Percentiles rank a stretch among this genome's conserved stretches.
Evolutionary conservation across 129 eudicot genomes (phyloP).

Genomic region (Flaveria brownii): DNA sequence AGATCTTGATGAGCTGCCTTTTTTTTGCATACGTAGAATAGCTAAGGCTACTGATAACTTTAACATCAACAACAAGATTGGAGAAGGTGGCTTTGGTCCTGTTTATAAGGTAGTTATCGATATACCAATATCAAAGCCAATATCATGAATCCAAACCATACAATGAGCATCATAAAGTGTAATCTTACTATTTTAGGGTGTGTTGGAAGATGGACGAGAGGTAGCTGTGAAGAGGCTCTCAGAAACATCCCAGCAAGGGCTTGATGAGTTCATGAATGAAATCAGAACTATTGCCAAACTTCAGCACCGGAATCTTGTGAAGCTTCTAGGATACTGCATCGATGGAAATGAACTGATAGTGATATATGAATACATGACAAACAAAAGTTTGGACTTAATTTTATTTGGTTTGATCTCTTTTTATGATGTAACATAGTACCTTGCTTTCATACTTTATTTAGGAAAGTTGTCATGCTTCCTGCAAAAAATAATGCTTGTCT

Average conservation of each 20-base stretch:
- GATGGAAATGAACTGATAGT: slow-evolving; percentile 40
- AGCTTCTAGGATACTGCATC: slow-evolving; percentile 49
- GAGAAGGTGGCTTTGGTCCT: slow-evolving; percentile 27
- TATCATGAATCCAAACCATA: background rate
- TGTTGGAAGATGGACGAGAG: slow-evolving; percentile 37
- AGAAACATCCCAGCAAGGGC: slow-evolving; percentile 40
- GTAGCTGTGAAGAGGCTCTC: slow-evolving; percentile 45
- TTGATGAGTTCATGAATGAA: slow-evolving; percentile 37
- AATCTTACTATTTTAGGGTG: slow-evolving; percentile 25
- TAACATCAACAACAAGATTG: slow-evolving; percentile 5
- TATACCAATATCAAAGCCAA: background rate
- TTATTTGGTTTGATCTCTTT: slow-evolving; percentile 37
- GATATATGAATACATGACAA: slow-evolving; percentile 41
- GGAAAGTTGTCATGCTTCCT: background rate
- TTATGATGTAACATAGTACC: background rate
- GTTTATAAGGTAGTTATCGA: slow-evolving; percentile 18
- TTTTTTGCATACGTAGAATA: background rate
- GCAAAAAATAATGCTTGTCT: background rate
- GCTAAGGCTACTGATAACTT: slow-evolving; percentile 6
- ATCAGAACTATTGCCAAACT: slow-evolving; percentile 43
- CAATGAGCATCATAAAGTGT: background rate
- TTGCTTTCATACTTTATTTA: background rate
- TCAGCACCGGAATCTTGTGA: slow-evolving; percentile 59
- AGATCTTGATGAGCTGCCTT: slow-evolving; percentile 12
- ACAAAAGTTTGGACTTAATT: slow-evolving; percentile 45